phyloP scores from a whole-genome alignment of 73 alveolate genomes.

The Effrenium voratum region DNA sequence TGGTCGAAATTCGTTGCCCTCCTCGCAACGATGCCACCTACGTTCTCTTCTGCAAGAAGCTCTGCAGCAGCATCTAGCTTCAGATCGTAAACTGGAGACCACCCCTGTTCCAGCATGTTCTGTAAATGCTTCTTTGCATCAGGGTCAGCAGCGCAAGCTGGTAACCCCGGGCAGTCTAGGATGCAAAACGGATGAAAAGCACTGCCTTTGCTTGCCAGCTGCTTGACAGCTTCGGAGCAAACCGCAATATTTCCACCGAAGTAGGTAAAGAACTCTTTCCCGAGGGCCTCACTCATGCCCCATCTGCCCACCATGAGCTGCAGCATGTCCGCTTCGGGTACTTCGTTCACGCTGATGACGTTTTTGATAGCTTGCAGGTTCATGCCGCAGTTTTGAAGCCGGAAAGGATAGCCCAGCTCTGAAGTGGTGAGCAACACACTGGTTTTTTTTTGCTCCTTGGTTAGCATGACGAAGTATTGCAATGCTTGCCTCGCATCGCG shows the following conservation, averaged over 20 bases:
- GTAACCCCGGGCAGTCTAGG: constrained; percentile 12
- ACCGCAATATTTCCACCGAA: constrained; percentile 1
- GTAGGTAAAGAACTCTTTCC: constrained; percentile 8
- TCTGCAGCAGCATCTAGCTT: constrained; percentile 3
- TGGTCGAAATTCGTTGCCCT: not conserved
- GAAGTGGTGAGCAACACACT: not conserved
- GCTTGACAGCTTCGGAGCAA: not conserved
- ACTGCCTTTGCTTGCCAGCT: constrained; percentile 4
- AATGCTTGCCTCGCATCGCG: not conserved
- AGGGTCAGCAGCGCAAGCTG: constrained; percentile 37
- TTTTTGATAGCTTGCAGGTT: not conserved
- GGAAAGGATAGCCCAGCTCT: not conserved
- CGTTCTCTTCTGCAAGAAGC: not conserved
- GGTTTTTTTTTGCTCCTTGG: not conserved
- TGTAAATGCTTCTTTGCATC: not conserved
- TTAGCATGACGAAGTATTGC: not conserved
- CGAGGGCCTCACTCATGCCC: constrained; percentile 15
- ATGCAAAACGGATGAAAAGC: constrained; percentile 8
- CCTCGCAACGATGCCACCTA: constrained; percentile 19
- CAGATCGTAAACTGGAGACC: constrained; percentile 13
- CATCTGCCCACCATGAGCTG: not conserved
- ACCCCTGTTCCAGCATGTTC: constrained; percentile 14
- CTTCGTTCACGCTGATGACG: not conserved
- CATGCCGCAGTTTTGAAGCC: not conserved
- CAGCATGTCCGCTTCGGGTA: not conserved